phyloP scores from a whole-genome alignment of 163 green algal genomes.

The Scenedesmus sp. region DNA sequence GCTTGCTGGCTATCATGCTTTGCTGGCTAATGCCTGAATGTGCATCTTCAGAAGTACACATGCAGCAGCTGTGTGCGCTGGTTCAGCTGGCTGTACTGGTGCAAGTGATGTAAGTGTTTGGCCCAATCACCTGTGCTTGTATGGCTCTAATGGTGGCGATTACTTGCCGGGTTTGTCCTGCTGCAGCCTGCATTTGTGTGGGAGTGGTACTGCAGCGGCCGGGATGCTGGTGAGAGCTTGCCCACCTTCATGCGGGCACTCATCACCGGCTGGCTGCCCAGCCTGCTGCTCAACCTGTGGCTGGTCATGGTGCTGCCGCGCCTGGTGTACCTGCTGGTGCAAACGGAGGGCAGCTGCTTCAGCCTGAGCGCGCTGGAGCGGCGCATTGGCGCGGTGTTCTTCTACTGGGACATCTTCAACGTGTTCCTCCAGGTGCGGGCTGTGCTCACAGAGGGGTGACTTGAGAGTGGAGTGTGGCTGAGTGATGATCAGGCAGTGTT shows the following conservation, averaged over 20 bases:
- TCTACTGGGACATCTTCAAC: conserved; percentile 90
- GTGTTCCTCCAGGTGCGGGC: conserved; percentile 76
- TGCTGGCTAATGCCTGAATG: too few relatives aligned
- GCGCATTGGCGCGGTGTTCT: conserved; percentile 81
- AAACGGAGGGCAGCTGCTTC: conserved; percentile 57
- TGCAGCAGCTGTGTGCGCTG: not conserved
- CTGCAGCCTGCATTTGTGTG: conserved; percentile 44
- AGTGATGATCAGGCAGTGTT: too few relatives aligned
- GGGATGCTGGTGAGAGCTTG: conserved; percentile 14
- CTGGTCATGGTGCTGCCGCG: conserved; percentile 85
- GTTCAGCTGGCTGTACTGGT: not conserved
- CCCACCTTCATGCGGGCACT: conserved; percentile 62
- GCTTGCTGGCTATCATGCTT: too few relatives aligned
- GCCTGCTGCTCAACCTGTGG: conserved; percentile 84
- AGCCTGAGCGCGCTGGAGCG: conserved; percentile 81
- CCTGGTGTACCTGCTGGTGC: conserved; percentile 70
- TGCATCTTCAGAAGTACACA: too few relatives aligned
- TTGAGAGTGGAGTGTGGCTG: too few relatives aligned
- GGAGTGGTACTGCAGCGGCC: conserved; percentile 76
- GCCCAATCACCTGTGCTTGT: not conserved
- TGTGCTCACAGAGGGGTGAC: not conserved
- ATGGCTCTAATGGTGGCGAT: not conserved
- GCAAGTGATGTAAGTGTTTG: not conserved
- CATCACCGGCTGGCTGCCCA: conserved; percentile 80
- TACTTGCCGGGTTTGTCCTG: not conserved